A percentile compares a stretch with the other conserved stretches of the same genome.
Evolutionary conservation across 2,329 filamentous ascomycete genomes (phyloP).

Genomic region (Botrytis medusae): DNA sequence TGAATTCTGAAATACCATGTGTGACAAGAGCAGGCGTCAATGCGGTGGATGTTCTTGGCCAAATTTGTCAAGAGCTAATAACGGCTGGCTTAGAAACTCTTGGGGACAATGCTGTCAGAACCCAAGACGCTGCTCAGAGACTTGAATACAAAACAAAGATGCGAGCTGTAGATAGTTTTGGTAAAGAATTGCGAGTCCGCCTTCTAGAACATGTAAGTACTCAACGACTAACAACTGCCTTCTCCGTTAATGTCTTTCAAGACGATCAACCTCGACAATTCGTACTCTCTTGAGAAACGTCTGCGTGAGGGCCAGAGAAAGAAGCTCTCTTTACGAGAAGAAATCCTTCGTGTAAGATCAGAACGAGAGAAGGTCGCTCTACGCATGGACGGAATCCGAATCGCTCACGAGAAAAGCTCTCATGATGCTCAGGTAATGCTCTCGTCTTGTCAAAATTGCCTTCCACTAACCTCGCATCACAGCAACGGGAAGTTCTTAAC

Average conservation of each 20-base stretch:
- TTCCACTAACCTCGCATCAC: slow-evolving; percentile 26
- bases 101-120: slow-evolving; percentile 45
- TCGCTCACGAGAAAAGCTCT: slow-evolving; percentile 56
- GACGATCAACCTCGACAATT: slow-evolving; percentile 60
- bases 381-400: slow-evolving; percentile 62
- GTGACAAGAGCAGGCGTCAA: slow-evolving; percentile 57
- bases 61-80: slow-evolving; percentile 61
- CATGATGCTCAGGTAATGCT: slow-evolving; percentile 50
- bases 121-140: slow-evolving; percentile 48
- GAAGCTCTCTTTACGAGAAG: slow-evolving; percentile 55
- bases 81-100: slow-evolving; percentile 51
- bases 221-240: background rate
- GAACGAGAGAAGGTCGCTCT: slow-evolving; percentile 63
- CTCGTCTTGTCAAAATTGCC: background rate
- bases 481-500: slow-evolving; percentile 53
- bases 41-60: slow-evolving; percentile 60
- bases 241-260: slow-evolving; percentile 34
- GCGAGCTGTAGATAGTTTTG: slow-evolving; percentile 57
- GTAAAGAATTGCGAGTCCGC: slow-evolving; percentile 55
- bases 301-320: slow-evolving; percentile 58
- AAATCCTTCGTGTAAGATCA: slow-evolving; percentile 57
- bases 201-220: slow-evolving; percentile 58
- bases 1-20: slow-evolving; percentile 54
- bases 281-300: slow-evolving; percentile 57
- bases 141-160: slow-evolving; percentile 57